Evolutionary conservation across 345 rosid genomes (phyloP).

Genomic region (Zanthoxylum bungeanum): DNA sequence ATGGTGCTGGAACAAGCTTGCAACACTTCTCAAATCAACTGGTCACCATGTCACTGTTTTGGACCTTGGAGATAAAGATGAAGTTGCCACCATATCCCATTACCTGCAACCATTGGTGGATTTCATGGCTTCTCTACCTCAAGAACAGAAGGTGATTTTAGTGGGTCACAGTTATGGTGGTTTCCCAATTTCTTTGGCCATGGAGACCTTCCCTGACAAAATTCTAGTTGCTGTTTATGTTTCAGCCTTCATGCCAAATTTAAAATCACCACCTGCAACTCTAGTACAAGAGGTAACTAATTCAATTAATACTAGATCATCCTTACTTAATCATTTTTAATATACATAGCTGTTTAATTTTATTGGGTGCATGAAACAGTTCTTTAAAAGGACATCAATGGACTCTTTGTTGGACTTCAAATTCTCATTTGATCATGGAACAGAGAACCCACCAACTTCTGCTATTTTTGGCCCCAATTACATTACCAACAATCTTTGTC

Average conservation of each 20-base stretch:
- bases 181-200: conserved; percentile 29
- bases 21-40: conserved; percentile 29
- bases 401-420: conserved; percentile 18
- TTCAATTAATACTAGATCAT: background rate
- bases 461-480: conserved; percentile 19
- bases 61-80: conserved; percentile 47
- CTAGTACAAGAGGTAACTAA: conserved; percentile 25
- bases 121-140: conserved; percentile 20
- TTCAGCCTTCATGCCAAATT: conserved; percentile 29
- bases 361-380: conserved; percentile 2
- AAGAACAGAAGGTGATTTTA: conserved; percentile 29
- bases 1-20: conserved; percentile 72
- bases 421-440: conserved; percentile 20
- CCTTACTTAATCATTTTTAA: too few species aligned
- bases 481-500: conserved; percentile 21
- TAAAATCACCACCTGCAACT: conserved; percentile 12
- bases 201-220: conserved; percentile 36
- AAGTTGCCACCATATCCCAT: conserved; percentile 31
- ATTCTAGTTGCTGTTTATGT: conserved; percentile 18
- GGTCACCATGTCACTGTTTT: conserved; percentile 53
- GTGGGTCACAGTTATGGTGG: conserved; percentile 43
- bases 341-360: background rate
- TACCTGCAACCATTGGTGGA: conserved; percentile 31
- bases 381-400: background rate
- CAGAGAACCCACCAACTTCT: conserved; percentile 19